Evolutionary conservation across 345 rosid genomes (phyloP), one percentile per base, ranked within the genome.

Genomic region (Dipteronia dyeriana): DNA sequence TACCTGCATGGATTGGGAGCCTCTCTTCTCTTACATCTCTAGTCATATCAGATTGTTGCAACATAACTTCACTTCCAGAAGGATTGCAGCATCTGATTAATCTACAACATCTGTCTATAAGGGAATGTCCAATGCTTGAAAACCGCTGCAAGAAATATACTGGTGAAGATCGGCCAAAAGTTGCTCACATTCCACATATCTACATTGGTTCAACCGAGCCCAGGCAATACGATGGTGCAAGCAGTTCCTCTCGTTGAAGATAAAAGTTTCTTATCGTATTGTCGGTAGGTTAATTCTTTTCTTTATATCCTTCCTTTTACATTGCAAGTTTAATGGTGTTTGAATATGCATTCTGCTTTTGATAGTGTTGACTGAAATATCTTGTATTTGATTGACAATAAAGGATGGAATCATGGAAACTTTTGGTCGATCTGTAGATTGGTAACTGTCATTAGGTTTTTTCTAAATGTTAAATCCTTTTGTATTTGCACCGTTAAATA

Each of bases 121-220:
- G 57, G 74, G 73, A 29, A 5, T 81, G 82, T 53, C 82, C 79
- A n/a, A 22, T 63, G 51, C 78, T 74, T 39, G 76, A 73, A 45
- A 26, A 43, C 43, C 66, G 61, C n/a, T 69, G 70, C 56, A 53
- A 61, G 41, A 17, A 16, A 49, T 77, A 31, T 3, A 45, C 7
- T 3, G 66, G 78, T 49, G 75, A 68, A 43, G 78, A 68, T 39
- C 74, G 82, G 82, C 34, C 8, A 17, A 61, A 68, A 49, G 34
- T 79, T 74, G 8, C 19, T 66, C 49, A 17, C 7, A 34, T 66
- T 66, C n/a, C 70, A 34, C 70, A 66, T 66, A 34, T 39, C 12
- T n/a, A n/a, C n/a, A n/a, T n/a, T n/a, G n/a, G n/a, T n/a, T n/a
- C n/a, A n/a, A n/a, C n/a, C n/a, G n/a, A n/a, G n/a, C n/a, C n/a